Percentiles rank a stretch among this genome's conserved stretches.
phyloP scores from a whole-genome alignment of 2,329 filamentous ascomycete genomes.

The Emergomyces africanus region DNA sequence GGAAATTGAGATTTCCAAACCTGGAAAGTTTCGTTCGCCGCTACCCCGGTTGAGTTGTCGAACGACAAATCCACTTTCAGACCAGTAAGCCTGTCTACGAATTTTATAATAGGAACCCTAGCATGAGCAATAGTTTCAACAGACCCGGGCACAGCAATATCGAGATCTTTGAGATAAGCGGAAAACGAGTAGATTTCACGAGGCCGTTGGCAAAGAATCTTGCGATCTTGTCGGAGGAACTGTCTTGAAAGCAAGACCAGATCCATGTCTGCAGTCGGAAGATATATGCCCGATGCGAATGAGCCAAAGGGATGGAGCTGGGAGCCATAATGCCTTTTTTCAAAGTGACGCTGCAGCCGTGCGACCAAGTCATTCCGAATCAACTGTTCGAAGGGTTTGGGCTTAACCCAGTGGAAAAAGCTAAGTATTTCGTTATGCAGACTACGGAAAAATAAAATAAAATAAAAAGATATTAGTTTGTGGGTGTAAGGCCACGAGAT shows the following conservation, averaged over 20 bases:
- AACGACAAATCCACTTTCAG: slow-evolving; percentile 89
- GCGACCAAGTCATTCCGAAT: slow-evolving; percentile 62
- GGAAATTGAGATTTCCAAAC: slow-evolving; percentile 70
- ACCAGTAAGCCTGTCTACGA: slow-evolving; percentile 61
- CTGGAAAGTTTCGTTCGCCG: slow-evolving; percentile 67
- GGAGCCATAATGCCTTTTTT: slow-evolving; percentile 44
- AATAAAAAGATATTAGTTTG: slow-evolving; percentile 3
- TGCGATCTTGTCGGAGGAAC: slow-evolving; percentile 43
- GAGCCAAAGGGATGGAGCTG: slow-evolving; percentile 76
- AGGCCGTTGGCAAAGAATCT: slow-evolving; percentile 39
- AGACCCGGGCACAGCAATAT: slow-evolving; percentile 45
- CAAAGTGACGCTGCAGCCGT: slow-evolving; percentile 51
- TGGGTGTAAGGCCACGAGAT: not conserved
- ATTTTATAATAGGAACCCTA: slow-evolving; percentile 88
- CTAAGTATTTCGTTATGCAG: slow-evolving; percentile 83
- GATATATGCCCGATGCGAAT: slow-evolving; percentile 70
- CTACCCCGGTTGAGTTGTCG: slow-evolving; percentile 73
- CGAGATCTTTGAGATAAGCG: slow-evolving; percentile 42
- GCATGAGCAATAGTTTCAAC: slow-evolving; percentile 60
- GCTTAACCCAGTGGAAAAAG: slow-evolving; percentile 76
- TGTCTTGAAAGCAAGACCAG: slow-evolving; percentile 60
- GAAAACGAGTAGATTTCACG: slow-evolving; percentile 50
- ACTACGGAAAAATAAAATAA: slow-evolving; percentile 31
- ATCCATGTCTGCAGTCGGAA: slow-evolving; percentile 84
- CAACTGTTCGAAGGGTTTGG: slow-evolving; percentile 60